Percentiles rank a stretch among this genome's conserved stretches.
These are phyloP conservation scores for Euphorbia lathyris DNA, from an alignment of 345 rosid species.

Conservation along the genomic window DNA sequence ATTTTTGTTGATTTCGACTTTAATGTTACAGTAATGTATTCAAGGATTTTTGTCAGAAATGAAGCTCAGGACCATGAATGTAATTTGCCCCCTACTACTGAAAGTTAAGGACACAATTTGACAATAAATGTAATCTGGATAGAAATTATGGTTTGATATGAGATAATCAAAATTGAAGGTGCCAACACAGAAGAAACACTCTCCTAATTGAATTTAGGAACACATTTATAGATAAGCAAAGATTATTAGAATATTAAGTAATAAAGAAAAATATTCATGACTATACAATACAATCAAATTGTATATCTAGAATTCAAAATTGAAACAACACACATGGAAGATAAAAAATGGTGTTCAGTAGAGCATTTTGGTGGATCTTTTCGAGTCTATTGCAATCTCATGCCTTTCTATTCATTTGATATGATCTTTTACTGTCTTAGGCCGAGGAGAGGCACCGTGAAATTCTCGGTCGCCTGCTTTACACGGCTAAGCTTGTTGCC, in stretches of 20 bases:
- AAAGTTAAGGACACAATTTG: not conserved
- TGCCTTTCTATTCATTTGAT: not conserved
- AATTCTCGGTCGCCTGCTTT: constrained; percentile 84
- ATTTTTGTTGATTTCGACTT: no score
- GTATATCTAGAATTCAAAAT: no score
- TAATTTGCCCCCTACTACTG: no score
- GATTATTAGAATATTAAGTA: no score
- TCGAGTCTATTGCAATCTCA: not conserved
- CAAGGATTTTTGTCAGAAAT: no score
- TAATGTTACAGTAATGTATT: no score
- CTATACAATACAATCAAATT: no score
- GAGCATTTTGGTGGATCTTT: not conserved
- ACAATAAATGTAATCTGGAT: not conserved
- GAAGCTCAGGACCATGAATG: no score
- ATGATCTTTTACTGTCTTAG: constrained; percentile 36
- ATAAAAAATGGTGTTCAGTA: not conserved
- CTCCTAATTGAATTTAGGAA: not conserved
- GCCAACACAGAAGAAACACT: not conserved
- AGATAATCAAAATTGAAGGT: not conserved
- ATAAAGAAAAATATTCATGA: no score
- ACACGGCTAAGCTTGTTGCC: constrained; percentile 85
- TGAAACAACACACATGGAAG: no score
- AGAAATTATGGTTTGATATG: not conserved
- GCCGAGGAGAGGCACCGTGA: constrained; percentile 93
- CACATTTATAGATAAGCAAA: no score